A percentile compares a stretch with the other conserved stretches of the same genome.
Conservation (phyloP, 108 stramenopile species). For the Cyclotella cryptica region DNA sequence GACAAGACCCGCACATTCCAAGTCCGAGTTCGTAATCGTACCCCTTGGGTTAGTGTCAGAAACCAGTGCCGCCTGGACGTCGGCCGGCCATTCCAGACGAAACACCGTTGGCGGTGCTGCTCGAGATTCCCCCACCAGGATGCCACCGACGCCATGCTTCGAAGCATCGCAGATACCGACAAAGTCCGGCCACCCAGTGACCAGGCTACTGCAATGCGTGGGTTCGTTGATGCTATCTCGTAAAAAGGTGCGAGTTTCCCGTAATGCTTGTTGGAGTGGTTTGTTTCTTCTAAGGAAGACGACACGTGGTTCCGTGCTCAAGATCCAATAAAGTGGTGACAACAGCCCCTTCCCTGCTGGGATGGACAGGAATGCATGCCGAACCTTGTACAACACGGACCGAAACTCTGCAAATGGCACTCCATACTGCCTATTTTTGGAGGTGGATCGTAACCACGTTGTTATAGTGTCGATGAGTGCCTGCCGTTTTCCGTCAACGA, state of each 20-base stretch:
- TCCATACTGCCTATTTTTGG: no score
- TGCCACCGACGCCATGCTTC: neutral
- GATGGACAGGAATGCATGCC: no score
- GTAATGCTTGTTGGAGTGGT: neutral
- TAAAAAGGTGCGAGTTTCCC: neutral
- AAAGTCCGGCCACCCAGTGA: neutral
- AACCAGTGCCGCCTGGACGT: neutral
- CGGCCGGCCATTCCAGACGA: neutral
- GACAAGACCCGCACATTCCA: slow-evolving; percentile 36
- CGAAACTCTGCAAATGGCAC: no score
- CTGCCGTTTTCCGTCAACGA: no score
- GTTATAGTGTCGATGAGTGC: no score
- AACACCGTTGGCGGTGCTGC: neutral
- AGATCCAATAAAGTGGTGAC: neutral
- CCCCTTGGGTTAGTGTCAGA: neutral
- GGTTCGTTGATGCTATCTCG: neutral
- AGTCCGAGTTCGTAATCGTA: slow-evolving; percentile 25
- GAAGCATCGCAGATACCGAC: neutral
- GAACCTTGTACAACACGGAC: no score
- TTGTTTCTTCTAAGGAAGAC: neutral
- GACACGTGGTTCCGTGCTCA: neutral
- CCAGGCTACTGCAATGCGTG: neutral
- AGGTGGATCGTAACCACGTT: no score
- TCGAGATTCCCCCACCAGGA: neutral
- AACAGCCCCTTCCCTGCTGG: neutral